Base-by-base conservation (phyloP, 805 yeast genomes). In the Teunomyces kruisii region DNA sequence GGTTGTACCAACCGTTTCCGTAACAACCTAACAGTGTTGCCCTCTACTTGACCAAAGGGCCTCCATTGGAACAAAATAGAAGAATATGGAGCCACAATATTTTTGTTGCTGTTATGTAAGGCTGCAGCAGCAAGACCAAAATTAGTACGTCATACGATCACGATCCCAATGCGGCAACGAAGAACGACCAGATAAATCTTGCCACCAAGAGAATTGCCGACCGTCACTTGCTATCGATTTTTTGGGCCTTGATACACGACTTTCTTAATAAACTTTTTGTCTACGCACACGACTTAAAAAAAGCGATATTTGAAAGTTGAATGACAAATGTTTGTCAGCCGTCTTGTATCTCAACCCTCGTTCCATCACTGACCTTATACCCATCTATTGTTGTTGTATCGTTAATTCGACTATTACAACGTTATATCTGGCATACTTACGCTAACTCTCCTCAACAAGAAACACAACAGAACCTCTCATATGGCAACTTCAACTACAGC, bases 401-500 rank as follows among this genome's bases (percentile, higher is more conserved):
- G 38, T 35, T 35, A 35, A 22, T 13, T 35, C 38, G 38, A 35
- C 27, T 35, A 35, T 19, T 22, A 35, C 38, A 22, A 22, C 28
- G 9, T 17, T 35, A 19, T 13, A 35, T 22, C 38, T 22, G 38
- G 38, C 38, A 8, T 19, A 13, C 17, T 19, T 9, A 35, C 38
- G n/a, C 19, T 13, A 31, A 31, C 16, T 31, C 33, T 14, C n/a
- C 15, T 9, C 33, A 9, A 22, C 17, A n/a, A 35, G 13, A 16
- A 17, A 32, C 24, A 6, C 16, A 33, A n/a, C 26, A 19, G 16
- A 35, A 35, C 28, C 28, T 22, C 38, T 19, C 28, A 37, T n/a
- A 37, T 37, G 40, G 46, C 49, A 40, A 28, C 40, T 24, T 17
- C 31, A 24, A 35, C 40, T 33, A 30, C 47, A 8, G 46, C 47